Base-by-base conservation (phyloP, 179 eudicot genomes). In the Amaranthus tricolor region DNA sequence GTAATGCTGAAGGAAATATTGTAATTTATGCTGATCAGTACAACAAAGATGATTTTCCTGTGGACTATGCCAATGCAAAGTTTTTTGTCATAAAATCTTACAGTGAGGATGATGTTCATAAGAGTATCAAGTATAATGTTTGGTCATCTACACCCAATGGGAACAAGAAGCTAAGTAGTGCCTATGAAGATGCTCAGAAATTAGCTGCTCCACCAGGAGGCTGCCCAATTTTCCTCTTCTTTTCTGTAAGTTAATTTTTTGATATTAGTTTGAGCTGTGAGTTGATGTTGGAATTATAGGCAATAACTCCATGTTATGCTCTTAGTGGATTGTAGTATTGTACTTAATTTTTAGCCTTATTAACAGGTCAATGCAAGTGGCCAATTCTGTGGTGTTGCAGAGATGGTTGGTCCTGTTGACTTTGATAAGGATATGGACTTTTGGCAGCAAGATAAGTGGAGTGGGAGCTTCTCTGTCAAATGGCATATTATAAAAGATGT, bases 391-490 rank as follows among this genome's bases (percentile, higher is more conserved):
- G 99, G 98, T 66, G 86, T 95, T 77, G 94, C 99, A 16, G 96
- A 95, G 82, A 95, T 95, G 97, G 65, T 73, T 74, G 98, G 98
- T 9, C 90, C 89, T 48, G 98, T 93, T 67, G 91, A 95, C 68
- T 91, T 91, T 71, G 80, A 78, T 59, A 87, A 79, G 52, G 94
- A 93, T 78, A 95, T 95, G 99, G 99, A 95, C 80, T 95, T 95
- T 79, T 93, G 97, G 99, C 99, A 95, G 89, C 99, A 95, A 83
- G 99, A 95, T 78, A 95, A 95, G 83, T 95, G 98, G 98, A 88
- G 87, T 78, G 98, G 97, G 54, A 88, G 98, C 79, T 95, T 95
- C 75, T 91, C 93, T 77, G 98, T 95, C 9, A 93, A 95, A 75
- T 95, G 99, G 99, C 98, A 93, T 84, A 80, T 95, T 11, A 84